A percentile compares a stretch with the other conserved stretches of the same genome.
These are phyloP conservation scores for Pinus taeda DNA, from an alignment of 75 land plant genomes.

Conservation along the genomic window DNA sequence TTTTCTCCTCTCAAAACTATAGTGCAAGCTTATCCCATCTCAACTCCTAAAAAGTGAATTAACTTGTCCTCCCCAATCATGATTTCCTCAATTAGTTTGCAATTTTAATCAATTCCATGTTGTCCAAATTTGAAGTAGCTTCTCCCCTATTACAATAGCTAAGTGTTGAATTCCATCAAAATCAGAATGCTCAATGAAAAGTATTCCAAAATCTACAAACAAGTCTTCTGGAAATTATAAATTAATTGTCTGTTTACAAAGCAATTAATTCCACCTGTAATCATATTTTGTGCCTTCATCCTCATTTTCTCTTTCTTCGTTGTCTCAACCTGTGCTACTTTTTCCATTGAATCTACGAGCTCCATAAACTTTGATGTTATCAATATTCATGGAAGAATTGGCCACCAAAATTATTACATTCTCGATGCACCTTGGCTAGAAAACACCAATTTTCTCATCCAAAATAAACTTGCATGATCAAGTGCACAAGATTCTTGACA, in stretches of 20 bases:
- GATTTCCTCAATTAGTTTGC: constrained; percentile 97
- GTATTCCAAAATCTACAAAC: constrained; percentile 95
- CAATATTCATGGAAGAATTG: constrained; percentile 98
- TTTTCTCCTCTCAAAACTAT: constrained; percentile 94
- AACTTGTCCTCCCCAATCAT: constrained; percentile 98
- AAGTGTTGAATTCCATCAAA: constrained; percentile 97
- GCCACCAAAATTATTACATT: constrained; percentile 97
- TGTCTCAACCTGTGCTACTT: constrained; percentile 80
- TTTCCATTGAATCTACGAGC: constrained; percentile 98
- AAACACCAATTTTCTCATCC: constrained; percentile 95
- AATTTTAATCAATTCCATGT: not conserved
- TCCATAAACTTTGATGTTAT: constrained; percentile 96
- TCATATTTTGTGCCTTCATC: constrained; percentile 84
- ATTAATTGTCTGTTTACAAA: constrained; percentile 93
- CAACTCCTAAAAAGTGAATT: constrained; percentile 97
- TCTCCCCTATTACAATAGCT: constrained; percentile 93
- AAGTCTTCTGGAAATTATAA: constrained; percentile 97
- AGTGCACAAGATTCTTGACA: not conserved
- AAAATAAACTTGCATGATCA: constrained; percentile 73
- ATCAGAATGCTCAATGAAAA: constrained; percentile 99
- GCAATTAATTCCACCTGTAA: constrained; percentile 91
- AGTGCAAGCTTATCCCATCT: constrained; percentile 95
- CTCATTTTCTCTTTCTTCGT: constrained; percentile 95
- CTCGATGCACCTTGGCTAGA: constrained; percentile 92
- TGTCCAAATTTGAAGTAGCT: constrained; percentile 95